Base-by-base conservation (phyloP, 1,139 yeast species). In the Pichia sp. region DNA sequence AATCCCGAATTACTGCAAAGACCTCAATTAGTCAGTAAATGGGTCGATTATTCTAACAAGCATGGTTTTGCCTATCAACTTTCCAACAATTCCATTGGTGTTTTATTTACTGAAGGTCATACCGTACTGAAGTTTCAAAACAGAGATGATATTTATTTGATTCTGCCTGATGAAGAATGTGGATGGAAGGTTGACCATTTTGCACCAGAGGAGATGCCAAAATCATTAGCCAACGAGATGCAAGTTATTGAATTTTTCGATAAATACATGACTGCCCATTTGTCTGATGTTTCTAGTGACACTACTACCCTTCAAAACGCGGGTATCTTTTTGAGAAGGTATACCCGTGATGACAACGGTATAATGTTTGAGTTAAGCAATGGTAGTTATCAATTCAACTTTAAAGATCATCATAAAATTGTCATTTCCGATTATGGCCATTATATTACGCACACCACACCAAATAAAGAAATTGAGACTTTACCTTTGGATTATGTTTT, bases 31-130 rank as follows among this genome's bases (percentile, higher is more conserved):
- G 85, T 93, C 51, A 87, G 95, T 60, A 92, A 92, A 69, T 95
- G 99, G 99, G 99, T 95, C 34, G 99, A 95, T 70, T 93, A 93
- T 69, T 88, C 97, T 45, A 91, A 92, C 73, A 90, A 88, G 67
- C 95, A 92, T 71, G 99, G 99, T 0, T 87, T 95, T 66, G 89
- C 97, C 6, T 93, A 93, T 70, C 97, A 93, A 69, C 75, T 93
- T 55, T 88, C 93, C 38, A 87, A 92, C 55, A 95, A 91, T 58
- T 90, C 88, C 63, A 88, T 90, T 58, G 98, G 98, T n/a, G 97
- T 91, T 9, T 76, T 87, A 56, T 91, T 90, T 71, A 88, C 89
- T 64, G 93, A 88, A 65, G 87, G 88, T 36, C 84, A 87, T 56
- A 86, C 96, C 9, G 81, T 91, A 61, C 76, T 91, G 58, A 85